Conservation (phyloP, 495 filamentous ascomycete genomes). For the Saxophila tyrrhenica region DNA sequence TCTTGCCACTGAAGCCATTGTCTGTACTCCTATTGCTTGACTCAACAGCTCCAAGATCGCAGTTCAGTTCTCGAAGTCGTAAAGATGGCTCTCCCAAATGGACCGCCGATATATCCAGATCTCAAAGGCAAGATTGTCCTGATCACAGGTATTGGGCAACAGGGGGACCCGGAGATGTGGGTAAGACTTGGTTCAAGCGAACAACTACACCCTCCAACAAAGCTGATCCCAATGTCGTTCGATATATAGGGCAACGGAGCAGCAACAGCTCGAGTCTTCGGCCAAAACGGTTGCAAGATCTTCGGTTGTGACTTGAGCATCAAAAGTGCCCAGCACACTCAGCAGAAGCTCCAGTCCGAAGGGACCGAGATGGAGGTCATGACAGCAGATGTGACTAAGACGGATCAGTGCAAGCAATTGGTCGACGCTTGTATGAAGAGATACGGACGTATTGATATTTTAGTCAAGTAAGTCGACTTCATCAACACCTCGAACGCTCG, state of each 20-base stretch:
- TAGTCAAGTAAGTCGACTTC: conserved; percentile 30
- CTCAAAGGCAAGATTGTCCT: conserved; percentile 39
- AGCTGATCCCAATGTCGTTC: not conserved
- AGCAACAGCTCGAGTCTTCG: conserved; percentile 9
- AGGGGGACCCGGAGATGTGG: not conserved
- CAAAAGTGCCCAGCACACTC: not conserved
- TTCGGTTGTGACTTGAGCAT: conserved; percentile 12
- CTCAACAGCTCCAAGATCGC: too few relatives aligned
- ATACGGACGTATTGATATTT: conserved; percentile 42
- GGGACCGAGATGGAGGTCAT: conserved; percentile 26
- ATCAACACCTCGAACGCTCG: not conserved
- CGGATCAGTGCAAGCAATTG: conserved; percentile 31
- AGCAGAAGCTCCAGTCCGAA: not conserved
- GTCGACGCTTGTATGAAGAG: conserved; percentile 36
- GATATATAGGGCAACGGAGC: conserved; percentile 10
- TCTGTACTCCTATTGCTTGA: too few relatives aligned
- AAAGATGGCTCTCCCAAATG: not conserved
- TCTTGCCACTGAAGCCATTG: too few relatives aligned
- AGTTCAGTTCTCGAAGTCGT: too few relatives aligned
- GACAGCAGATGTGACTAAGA: conserved; percentile 36
- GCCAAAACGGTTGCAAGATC: conserved; percentile 6
- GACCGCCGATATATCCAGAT: conserved; percentile 10
- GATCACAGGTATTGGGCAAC: conserved; percentile 34
- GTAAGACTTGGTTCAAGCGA: too few relatives aligned
- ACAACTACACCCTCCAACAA: too few relatives aligned